Percentiles rank a stretch among this genome's conserved stretches.
phyloP scores from a whole-genome alignment of 2,329 filamentous ascomycete genomes.

The Colletotrichum viniferum region DNA sequence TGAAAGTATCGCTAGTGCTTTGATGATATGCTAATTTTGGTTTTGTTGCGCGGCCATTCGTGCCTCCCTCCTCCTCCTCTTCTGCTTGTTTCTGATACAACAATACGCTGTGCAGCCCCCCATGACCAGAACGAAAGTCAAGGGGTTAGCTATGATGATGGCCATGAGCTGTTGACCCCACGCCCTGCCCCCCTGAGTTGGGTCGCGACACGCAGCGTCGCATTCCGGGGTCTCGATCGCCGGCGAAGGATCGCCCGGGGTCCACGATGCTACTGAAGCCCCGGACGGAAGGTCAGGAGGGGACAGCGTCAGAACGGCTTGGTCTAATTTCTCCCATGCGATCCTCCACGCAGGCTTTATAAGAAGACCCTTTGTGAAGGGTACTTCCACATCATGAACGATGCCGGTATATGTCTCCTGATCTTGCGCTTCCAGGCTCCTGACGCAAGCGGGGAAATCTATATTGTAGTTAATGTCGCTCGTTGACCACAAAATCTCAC shows the following conservation, averaged over 20 bases:
- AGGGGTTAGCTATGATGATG: not conserved
- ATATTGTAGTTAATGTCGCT: not conserved
- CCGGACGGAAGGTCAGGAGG: not conserved
- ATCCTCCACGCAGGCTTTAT: not conserved
- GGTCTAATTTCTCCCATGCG: not conserved
- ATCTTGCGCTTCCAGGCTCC: rapidly evolving
- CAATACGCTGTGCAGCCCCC: not conserved
- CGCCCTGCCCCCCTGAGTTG: not conserved
- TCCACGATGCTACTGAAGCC: not conserved
- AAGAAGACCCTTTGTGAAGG: not conserved
- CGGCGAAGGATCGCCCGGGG: not conserved
- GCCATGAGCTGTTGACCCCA: not conserved
- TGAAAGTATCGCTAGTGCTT: too few relatives aligned
- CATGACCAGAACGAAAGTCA: not conserved
- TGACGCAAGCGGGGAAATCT: rapidly evolving
- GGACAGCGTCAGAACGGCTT: rapidly evolving
- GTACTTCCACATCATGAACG: not conserved
- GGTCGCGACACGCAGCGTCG: not conserved
- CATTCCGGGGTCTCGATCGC: not conserved
- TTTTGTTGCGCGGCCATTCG: too few relatives aligned
- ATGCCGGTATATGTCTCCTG: not conserved
- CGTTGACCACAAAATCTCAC: not conserved
- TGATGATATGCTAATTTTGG: too few relatives aligned
- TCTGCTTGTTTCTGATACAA: not conserved
- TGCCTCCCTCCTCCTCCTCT: not conserved